phyloP scores from a whole-genome alignment of 257 asterid genomes.

The Lavandula angustifolia region DNA sequence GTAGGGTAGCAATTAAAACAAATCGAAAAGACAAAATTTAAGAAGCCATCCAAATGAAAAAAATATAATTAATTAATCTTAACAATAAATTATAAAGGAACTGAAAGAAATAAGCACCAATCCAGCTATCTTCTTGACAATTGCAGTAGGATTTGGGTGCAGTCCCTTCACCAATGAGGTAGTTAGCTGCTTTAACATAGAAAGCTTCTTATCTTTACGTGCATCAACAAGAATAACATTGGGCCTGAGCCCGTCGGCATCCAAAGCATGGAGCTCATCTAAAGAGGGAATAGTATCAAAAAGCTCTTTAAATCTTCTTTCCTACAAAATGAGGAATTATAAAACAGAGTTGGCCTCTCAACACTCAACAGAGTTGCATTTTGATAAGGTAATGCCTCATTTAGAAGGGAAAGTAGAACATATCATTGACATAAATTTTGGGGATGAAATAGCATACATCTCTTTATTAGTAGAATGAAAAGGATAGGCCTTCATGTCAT shows the following conservation, averaged over 20 bases:
- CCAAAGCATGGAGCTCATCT: conserved; percentile 76
- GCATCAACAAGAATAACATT: conserved; percentile 79
- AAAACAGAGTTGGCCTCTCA: conserved; percentile 25
- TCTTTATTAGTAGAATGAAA: not conserved
- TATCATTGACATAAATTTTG: conserved; percentile 13
- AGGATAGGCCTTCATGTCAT: not conserved
- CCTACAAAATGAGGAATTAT: conserved; percentile 55
- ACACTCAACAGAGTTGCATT: not conserved
- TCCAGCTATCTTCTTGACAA: conserved; percentile 89
- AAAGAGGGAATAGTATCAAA: conserved; percentile 77
- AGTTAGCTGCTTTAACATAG: conserved; percentile 85
- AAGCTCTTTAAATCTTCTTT: conserved; percentile 90
- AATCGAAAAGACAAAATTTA: conserved; percentile 2
- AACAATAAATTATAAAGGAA: not conserved
- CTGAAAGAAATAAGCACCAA: conserved; percentile 52
- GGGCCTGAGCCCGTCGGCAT: conserved; percentile 76
- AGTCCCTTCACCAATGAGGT: conserved; percentile 75
- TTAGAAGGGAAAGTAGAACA: conserved; percentile 11
- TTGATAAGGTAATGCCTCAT: not conserved
- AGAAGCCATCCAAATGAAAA: conserved; percentile 4
- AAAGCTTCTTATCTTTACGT: conserved; percentile 87
- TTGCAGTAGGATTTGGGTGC: conserved; percentile 65
- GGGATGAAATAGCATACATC: conserved; percentile 10
- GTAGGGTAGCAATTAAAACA: conserved; percentile 25
- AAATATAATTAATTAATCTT: not conserved